These are phyloP conservation scores for Cladosporium sphaerospermum DNA, from an alignment of 2,329 filamentous ascomycete genomes.

Conservation along the genomic window DNA sequence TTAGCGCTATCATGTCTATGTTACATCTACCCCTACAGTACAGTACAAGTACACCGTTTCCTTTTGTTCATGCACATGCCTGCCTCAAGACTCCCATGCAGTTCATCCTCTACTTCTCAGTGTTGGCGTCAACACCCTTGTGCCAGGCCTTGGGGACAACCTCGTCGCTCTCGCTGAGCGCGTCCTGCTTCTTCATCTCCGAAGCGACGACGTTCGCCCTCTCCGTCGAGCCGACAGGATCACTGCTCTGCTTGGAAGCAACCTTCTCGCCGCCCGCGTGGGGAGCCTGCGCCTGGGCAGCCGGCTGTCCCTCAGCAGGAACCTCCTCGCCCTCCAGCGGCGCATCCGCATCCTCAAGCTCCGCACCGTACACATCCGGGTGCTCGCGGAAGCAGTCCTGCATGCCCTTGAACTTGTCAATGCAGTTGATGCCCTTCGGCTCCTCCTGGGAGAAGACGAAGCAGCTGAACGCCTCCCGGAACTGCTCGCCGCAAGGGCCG, in stretches of 20 bases:
- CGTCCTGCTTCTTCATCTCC: constrained; percentile 26
- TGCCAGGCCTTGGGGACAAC: constrained; percentile 47
- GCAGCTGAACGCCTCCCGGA: constrained; percentile 93
- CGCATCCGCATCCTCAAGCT: constrained; percentile 70
- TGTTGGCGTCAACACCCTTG: constrained; percentile 27
- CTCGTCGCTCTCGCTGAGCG: constrained; percentile 36
- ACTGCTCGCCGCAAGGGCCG: constrained; percentile 91
- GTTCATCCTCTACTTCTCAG: constrained; percentile 8
- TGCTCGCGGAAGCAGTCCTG: constrained; percentile 93
- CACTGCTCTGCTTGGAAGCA: constrained; percentile 12
- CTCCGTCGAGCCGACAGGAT: constrained; percentile 20
- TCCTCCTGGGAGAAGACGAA: constrained; percentile 95
- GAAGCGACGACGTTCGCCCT: constrained; percentile 28
- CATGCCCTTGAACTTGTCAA: constrained; percentile 63
- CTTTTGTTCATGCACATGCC: constrained; percentile 2
- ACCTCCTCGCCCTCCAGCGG: constrained; percentile 27
- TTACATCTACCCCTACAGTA: constrained; percentile 11
- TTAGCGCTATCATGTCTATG: constrained; percentile 5
- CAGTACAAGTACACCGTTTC: not conserved
- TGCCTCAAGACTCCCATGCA: not conserved
- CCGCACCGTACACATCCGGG: constrained; percentile 86
- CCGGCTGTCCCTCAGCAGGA: constrained; percentile 18
- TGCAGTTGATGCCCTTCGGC: constrained; percentile 58
- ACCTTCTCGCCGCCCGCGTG: constrained; percentile 19
- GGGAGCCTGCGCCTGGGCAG: constrained; percentile 8